Evolutionary conservation across 2,329 filamentous ascomycete species (phyloP), one percentile per base, ranked within the genome.

Genomic region (Leptographium lundbergii): DNA sequence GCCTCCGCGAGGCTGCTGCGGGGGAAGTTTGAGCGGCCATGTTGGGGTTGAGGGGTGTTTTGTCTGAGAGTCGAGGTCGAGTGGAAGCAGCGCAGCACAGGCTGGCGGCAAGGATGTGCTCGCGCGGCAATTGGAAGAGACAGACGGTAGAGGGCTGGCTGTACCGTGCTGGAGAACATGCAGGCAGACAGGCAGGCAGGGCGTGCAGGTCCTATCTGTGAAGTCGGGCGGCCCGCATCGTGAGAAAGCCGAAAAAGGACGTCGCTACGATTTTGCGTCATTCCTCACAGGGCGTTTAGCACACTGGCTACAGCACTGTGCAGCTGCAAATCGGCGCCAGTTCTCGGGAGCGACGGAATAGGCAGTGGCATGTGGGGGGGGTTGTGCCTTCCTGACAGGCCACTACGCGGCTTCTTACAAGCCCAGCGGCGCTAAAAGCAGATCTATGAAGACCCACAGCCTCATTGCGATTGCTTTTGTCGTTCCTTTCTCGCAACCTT

Each of bases 1-100:
- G 75, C 63, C 74, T 74, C 29, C 71, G 70, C 55, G 66, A 61
- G 57, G 65, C 62, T 27, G 72, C 67, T 9, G 57, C 25, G n/a
- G 52, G 6, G 32, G 17, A 24, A 2, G 32, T 54, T 34, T 32
- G 32, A 6, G 32, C n/a, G n/a, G 52, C 52, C 52, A 54, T 54
- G 32, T 17, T 36, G 52, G 17, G 19, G 17, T 6, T n/a, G 42
- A n/a, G 47, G 17, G 7, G 24, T 22, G 47, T 3, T n/a, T 5
- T 45, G 42, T n/a, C 42, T n/a, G 42, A 45, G 2, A 9, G 6
- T 17, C 6, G 4, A 51, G 48, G 25, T 29, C 22, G 25, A 51
- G 14, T 27, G 48, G 25, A 25, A 19, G 48, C 48, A 32, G 48
- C 24, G 7, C 48, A 27, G 25, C 24, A 27, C 48, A 29, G 25